phyloP scores from a whole-genome alignment of 1,284 basidiomycete species.

The Flammula alnicola region DNA sequence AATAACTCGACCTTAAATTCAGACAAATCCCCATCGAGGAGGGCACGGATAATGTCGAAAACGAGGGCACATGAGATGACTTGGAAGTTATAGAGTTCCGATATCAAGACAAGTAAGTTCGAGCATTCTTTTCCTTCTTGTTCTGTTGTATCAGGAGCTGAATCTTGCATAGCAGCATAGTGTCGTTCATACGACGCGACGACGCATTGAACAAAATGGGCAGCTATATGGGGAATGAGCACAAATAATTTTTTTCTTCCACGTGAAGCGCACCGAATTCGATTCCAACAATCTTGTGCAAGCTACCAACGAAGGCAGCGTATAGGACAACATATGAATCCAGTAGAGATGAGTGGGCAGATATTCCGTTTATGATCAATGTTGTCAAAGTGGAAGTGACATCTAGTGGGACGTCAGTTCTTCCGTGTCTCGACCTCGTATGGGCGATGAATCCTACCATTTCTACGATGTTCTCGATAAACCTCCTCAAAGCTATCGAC shows the following conservation, averaged over 20 bases:
- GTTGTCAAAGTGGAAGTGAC: constrained; percentile 83
- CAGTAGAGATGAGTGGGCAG: constrained; percentile 81
- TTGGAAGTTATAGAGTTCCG: constrained; percentile 95
- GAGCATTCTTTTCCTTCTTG: constrained; percentile 80
- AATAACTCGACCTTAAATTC: constrained; percentile 89
- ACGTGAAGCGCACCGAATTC: constrained; percentile 76
- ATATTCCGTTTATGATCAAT: constrained; percentile 84
- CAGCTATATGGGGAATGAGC: constrained; percentile 51
- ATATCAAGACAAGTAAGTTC: constrained; percentile 87
- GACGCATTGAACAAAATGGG: constrained; percentile 76
- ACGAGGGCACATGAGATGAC: constrained; percentile 88
- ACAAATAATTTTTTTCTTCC: background rate
- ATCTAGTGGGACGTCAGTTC: constrained; percentile 49
- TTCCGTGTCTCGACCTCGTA: background rate
- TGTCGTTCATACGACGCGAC: constrained; percentile 71
- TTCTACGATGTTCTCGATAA: constrained; percentile 70
- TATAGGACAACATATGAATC: constrained; percentile 94
- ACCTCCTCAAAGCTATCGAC: constrained; percentile 78
- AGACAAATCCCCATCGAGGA: constrained; percentile 69
- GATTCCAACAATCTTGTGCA: constrained; percentile 86
- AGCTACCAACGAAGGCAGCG: constrained; percentile 84
- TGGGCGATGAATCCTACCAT: constrained; percentile 55
- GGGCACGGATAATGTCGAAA: constrained; percentile 87
- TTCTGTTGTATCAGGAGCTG: constrained; percentile 18
- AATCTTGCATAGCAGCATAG: constrained; percentile 43